Evolutionary conservation across 129 eudicot genomes (phyloP), one percentile per base, ranked within the genome.

Genomic region (Ambrosia artemisiifolia): DNA sequence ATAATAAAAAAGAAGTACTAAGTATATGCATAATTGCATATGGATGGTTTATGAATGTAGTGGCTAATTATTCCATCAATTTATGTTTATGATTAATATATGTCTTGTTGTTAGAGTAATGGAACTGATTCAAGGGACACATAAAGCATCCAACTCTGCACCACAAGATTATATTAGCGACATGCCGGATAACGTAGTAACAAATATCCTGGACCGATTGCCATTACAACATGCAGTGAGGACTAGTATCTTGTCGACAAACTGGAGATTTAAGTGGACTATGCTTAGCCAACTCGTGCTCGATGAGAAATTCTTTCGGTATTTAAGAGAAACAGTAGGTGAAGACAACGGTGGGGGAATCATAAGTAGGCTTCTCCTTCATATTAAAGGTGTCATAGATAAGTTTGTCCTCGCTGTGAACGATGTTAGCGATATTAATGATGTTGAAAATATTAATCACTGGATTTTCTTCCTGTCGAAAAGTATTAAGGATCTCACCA

Each of bases 181-280:
- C 34, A 69, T 69, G 73, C 73, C 73, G 4, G 73, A 69, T 11
- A 69, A 50, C 35, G 63, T 69, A 28, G 20, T 50, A 17, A 69
- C 34, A 34, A 3, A 34, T 69, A 69, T 69, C 17, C 5, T 69
- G 18, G 34, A 69, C 10, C 46, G 49, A 50, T 34, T 69, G 63
- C 73, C 73, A 16, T 33, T 69, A 50, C 73, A 17, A 69, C 47
- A 69, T 33, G 63, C 35, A 1, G 63, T 69, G 17, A 69, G 33
- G 63, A 69, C 73, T 4, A 11, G 18, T 51, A 17, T 50, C 10
- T 69, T 69, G 49, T 50, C 73, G 33, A 34, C 28, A 40, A 36
- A 38, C 9, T 70, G 65, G 75, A 70, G 65, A 63, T 69, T 69
- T 33, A 69, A 69, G 33, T 50, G 73, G 63, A 50, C 33, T 48